Evolutionary conservation across 164 flowering plant species (phyloP), one percentile per base, ranked within the genome.

Genomic region (Santalum album): DNA sequence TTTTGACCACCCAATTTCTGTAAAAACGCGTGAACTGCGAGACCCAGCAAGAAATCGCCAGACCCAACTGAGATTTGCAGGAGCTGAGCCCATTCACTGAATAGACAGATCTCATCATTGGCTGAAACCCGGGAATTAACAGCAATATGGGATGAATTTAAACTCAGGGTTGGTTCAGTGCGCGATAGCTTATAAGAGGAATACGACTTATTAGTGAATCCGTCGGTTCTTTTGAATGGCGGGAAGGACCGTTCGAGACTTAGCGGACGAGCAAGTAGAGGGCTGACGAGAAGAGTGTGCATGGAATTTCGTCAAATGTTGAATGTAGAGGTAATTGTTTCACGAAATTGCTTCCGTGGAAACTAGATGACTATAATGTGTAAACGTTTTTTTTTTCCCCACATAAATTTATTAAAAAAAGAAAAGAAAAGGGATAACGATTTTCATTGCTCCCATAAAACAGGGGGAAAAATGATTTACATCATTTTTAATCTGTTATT

Each of bases 1-100:
- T 61, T 57, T 47, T 47, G 49, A 26, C 27, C 34, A 14, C 64
- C 66, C 19, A 32, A 54, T 53, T 73, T 73, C n/a, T 64, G 44
- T 45, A 73, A 56, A 53, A 58, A 62, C 6, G 56, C 77, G 40
- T 73, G 78, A 62, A 65, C 49, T 12, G 72, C 65, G 45, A 49
- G 36, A 42, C 72, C 74, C 62, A 62, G 47, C 35, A 12, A 32
- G 40, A 65, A 22, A 49, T 67, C 67, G 36, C 46, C 51, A 23
- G 64, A 65, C 35, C 50, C 62, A 49, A 60, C 59, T 49, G 72
- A 65, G 51, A 49, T 39, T 50, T 67, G 66, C 45, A 73, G 72
- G 53, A 67, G 69, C 40, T 49, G 69, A 53, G 72, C 65, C 77
- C 74, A 73, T 14, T 56, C 65, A 25, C 53, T 17, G 19, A 17